Evolutionary conservation across 495 filamentous ascomycete species (phyloP).

Genomic region (Hypoxylon fuscum): DNA sequence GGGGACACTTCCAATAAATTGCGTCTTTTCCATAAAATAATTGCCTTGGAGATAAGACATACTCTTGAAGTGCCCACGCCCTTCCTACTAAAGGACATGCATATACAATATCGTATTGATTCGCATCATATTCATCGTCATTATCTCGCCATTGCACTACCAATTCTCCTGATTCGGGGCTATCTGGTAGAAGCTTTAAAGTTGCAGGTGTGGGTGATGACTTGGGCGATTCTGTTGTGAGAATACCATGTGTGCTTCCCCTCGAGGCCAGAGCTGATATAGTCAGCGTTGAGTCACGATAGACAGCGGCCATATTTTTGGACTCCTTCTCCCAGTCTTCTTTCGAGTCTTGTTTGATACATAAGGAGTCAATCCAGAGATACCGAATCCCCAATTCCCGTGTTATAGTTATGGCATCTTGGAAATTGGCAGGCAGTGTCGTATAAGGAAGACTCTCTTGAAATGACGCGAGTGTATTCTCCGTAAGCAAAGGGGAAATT

Average conservation of each 20-base stretch:
- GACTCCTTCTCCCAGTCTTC: not conserved
- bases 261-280: not conserved
- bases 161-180: not conserved
- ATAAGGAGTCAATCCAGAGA: constrained; percentile 43
- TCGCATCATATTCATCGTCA: not conserved
- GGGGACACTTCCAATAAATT: not conserved
- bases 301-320: not conserved
- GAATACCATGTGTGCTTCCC: not conserved
- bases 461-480: not conserved
- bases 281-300: not conserved
- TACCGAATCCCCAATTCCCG: constrained; percentile 37
- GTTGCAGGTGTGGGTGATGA: not conserved
- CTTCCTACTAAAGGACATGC: not conserved
- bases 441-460: not conserved
- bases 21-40: not conserved
- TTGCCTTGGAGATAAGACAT: not conserved
- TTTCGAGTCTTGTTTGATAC: not conserved
- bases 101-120: too few species aligned
- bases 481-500: not conserved
- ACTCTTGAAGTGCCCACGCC: not conserved
- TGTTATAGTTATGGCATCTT: constrained; percentile 42
- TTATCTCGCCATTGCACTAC: not conserved
- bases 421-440: constrained; percentile 19
- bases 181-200: not conserved
- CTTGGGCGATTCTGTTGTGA: not conserved